Evolutionary conservation across 345 rosid genomes (phyloP), one percentile per base, ranked within the genome.

Genomic region (Punica granatum): DNA sequence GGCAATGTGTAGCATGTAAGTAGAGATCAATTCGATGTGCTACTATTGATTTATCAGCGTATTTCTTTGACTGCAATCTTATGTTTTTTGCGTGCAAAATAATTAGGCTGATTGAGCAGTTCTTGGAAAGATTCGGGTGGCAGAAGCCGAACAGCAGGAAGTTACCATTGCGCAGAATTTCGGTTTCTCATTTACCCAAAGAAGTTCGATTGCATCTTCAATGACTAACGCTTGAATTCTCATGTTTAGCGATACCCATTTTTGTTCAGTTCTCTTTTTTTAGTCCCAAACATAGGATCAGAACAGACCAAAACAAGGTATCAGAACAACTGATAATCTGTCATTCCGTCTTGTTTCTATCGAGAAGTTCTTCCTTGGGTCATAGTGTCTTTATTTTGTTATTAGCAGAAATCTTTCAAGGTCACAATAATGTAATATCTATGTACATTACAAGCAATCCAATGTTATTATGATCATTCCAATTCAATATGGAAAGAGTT

Each of bases 71-170:
- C 32, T 23, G 56, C 26, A 42, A 60, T 72, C 65, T 63, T 16
- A 36, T 28, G 58, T n/a, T 23, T 63, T 58, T 23, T 54, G 34
- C 35, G 11, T 43, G n/a, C 60, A 56, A 5, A 18, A 35, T 74
- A 10, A 68, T 67, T 71, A 93, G 97, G 84, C 75, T 93, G 74
- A 93, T 90, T n/a, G 98, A 93, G 77, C 90, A 87, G 70, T 93
- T 87, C 74, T 79, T 88, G 31, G 89, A 81, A 79, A 83, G 88
- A 36, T 66, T 73, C 0, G 94, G 89, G 68, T 78, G 79, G 81
- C 86, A 80, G 69, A 81, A 69, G 74, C 86, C 79, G 0, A 68
- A 1, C 26, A 43, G 60, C 26, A 78, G 67, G 51, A 79, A 28
- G 75, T 26, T 75, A 25, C 61, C 33, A 0, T 28, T 73, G 19